Base-by-base conservation (phyloP, 768 basidiomycete genomes). In the Boletus reticulatus region DNA sequence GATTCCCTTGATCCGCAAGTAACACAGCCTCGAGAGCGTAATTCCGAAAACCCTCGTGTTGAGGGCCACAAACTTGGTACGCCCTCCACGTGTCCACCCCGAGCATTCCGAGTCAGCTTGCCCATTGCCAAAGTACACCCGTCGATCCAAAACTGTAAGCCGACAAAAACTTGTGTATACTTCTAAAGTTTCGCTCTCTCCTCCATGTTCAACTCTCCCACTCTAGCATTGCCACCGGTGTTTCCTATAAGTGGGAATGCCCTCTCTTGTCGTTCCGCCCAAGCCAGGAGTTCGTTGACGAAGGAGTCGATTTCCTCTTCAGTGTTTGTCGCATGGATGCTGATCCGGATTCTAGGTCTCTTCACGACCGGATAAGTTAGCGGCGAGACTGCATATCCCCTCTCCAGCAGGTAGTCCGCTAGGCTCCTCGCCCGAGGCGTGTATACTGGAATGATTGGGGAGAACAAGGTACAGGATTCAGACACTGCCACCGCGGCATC, bases 401-500 rank as follows among this genome's bases (percentile, higher is more conserved):
- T 66, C 20, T 50, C 24, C 11, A 56, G 34, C 10, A 65, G n/a
- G 19, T 63, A 56, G 17, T 56, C 48, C 4, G 64, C 52, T 20
- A 66, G 47, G 7, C n/a, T 55, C 11, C n/a, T 14, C 8, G 56
- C 58, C 7, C 4, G 34, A 2, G 58, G 58, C 9, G 61, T 58
- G 27, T 60, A 63, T 10, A 66, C 52, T 9, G 64, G 64, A 4
- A 66, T 58, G 58, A 66, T 22, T 12, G 64, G 64, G 24, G 64
- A 66, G 48, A 37, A 55, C 19, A 61, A 29, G 44, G 32, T 34
- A 27, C 6, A 20, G 42, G 29, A 10, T 29, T 53, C 52, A 52
- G 49, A 43, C 22, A 32, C 17, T 22, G 13, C 41, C 9, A 5
- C 20, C 12, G 36, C 17, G 36, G 39, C 7, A 10, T 43, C 45